These are phyloP conservation scores for Alternaria sp. DNA, from an alignment of 2,329 filamentous ascomycete genomes.

Conservation along the genomic window DNA sequence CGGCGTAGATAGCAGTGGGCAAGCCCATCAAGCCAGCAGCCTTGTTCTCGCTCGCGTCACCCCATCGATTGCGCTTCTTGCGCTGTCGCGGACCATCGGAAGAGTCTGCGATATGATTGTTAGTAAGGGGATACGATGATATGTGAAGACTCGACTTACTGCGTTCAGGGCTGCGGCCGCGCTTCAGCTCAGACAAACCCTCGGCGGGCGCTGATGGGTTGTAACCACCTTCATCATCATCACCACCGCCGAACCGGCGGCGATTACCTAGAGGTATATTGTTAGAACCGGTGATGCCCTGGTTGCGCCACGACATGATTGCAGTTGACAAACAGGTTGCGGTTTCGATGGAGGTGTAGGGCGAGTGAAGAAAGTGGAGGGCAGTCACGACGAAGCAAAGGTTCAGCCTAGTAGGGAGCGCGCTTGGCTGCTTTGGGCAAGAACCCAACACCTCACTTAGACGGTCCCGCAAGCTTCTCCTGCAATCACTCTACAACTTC, in stretches of 20 bases:
- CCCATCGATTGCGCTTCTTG: constrained; percentile 99
- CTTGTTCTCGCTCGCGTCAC: constrained; percentile 97
- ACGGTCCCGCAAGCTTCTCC: too few relatives aligned
- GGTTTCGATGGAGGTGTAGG: constrained; percentile 7
- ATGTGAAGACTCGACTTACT: constrained; percentile 61
- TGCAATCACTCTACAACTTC: neutral
- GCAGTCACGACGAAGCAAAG: constrained; percentile 19
- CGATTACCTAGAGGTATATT: constrained; percentile 92
- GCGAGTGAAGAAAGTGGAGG: constrained; percentile 22
- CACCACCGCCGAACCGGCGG: constrained; percentile 78
- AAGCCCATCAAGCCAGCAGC: constrained; percentile 97
- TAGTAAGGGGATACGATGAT: constrained; percentile 12
- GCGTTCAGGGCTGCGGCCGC: constrained; percentile 89
- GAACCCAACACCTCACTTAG: neutral
- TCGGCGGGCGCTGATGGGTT: constrained; percentile 57
- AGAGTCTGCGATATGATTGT: constrained; percentile 40
- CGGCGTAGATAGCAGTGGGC: constrained; percentile 92
- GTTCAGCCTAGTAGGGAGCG: constrained; percentile 15
- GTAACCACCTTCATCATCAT: constrained; percentile 58
- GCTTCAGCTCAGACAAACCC: constrained; percentile 69
- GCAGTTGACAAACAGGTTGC: constrained; percentile 24
- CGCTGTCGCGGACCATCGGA: constrained; percentile 83
- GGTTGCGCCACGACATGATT: constrained; percentile 70
- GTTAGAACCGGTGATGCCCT: constrained; percentile 96
- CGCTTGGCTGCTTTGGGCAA: constrained; percentile 6